Percentiles rank a stretch among this genome's conserved stretches.
phyloP scores from a whole-genome alignment of 2,329 filamentous ascomycete species.

The Sarocladiaceae sp. region DNA sequence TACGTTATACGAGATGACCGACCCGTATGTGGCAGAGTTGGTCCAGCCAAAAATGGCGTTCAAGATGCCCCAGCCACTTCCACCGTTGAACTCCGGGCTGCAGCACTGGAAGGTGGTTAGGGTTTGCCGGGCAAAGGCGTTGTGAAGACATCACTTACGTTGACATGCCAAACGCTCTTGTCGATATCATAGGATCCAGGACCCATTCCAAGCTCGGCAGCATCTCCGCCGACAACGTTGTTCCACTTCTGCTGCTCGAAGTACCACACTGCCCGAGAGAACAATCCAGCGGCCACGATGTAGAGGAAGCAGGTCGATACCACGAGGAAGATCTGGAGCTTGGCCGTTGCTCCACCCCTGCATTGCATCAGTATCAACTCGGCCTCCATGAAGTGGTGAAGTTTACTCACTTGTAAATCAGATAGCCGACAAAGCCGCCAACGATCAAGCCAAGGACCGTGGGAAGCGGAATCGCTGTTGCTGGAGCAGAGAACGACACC shows the following conservation, averaged over 20 bases:
- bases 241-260: slow-evolving; percentile 70
- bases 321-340: slow-evolving; percentile 71
- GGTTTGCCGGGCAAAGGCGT: slow-evolving; percentile 8
- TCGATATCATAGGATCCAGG: slow-evolving; percentile 77
- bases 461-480: slow-evolving; percentile 71
- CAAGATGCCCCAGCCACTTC: slow-evolving; percentile 82
- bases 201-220: slow-evolving; percentile 47
- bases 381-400: neutral
- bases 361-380: neutral
- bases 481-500: slow-evolving; percentile 72
- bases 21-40: slow-evolving; percentile 84
- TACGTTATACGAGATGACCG: slow-evolving; percentile 80
- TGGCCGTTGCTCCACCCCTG: slow-evolving; percentile 38
- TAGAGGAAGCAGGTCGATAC: slow-evolving; percentile 79
- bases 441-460: slow-evolving; percentile 68
- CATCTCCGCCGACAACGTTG: slow-evolving; percentile 55
- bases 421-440: slow-evolving; percentile 63
- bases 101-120: slow-evolving; percentile 58
- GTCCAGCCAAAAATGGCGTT: slow-evolving; percentile 83
- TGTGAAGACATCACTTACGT: slow-evolving; percentile 44
- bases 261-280: slow-evolving; percentile 72
- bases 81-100: slow-evolving; percentile 66
- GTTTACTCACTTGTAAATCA: slow-evolving; percentile 69
- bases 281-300: slow-evolving; percentile 76
- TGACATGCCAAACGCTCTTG: slow-evolving; percentile 77